phyloP scores from a whole-genome alignment of 1,284 basidiomycete genomes.

The Moniliella sp. region DNA sequence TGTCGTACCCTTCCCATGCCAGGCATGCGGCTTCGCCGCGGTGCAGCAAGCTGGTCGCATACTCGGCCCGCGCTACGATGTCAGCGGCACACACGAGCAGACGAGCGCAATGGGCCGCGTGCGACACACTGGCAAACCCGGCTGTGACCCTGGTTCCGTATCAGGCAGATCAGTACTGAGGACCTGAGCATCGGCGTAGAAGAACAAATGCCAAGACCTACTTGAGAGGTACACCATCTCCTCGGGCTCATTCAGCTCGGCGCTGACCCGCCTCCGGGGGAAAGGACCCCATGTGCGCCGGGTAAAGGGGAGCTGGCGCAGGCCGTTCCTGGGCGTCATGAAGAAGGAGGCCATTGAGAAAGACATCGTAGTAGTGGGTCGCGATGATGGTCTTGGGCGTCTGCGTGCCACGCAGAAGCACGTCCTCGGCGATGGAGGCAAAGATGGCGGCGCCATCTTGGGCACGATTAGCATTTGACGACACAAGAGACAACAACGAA shows the following conservation, averaged over 20 bases:
- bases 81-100: not conserved
- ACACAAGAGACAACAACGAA: not conserved
- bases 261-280: not conserved
- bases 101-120: not conserved
- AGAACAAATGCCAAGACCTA: not conserved
- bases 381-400: slow-evolving; percentile 3
- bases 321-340: no score
- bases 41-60: not conserved
- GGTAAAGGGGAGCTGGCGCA: not conserved
- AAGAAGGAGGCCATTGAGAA: not conserved
- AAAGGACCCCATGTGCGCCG: not conserved
- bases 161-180: not conserved
- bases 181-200: not conserved
- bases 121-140: not conserved
- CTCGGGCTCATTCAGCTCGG: no score
- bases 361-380: slow-evolving; percentile 6
- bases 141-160: no score
- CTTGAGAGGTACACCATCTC: not conserved
- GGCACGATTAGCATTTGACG: not conserved
- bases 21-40: not conserved
- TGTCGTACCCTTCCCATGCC: not conserved
- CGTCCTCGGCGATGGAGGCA: slow-evolving; percentile 3
- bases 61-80: not conserved
- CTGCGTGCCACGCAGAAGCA: slow-evolving; percentile 1
- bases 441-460: slow-evolving; percentile 7